Evolutionary conservation across 2,329 filamentous ascomycete species (phyloP), one percentile per base, ranked within the genome.

Genomic region (Xylaria sp.): DNA sequence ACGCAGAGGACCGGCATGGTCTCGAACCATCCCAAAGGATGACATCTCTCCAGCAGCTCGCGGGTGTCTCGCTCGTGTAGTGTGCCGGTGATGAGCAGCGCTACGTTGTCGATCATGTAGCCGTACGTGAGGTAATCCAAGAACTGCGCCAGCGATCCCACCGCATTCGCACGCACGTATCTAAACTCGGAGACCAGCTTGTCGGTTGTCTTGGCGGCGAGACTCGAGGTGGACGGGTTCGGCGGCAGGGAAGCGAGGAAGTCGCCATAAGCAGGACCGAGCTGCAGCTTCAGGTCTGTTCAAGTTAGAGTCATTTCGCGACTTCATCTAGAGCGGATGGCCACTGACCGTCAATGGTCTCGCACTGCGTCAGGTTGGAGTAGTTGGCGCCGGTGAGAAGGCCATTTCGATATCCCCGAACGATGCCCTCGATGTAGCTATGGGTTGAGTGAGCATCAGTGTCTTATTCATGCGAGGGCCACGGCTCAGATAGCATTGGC

Each of bases 91-190:
- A 99, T 99, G 77, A 99, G 89, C 46, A 99, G 90, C 45, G 97
- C 96, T 61, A 99, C 94, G 77, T 99, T 99, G 83, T 99, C 96
- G 81, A 99, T 99, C 96, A 99, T 99, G 86, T 99, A 99, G 70
- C 94, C 95, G 80, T 99, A 99, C 1, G 96, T 99, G 69, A 99
- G 85, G 81, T 97, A 99, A 81, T 98, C 94, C 89, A 99, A 94
- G 81, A 99, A 99, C 79, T 93, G 94, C 70, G 94, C 91, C 43
- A 97, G 89, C 0, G 94, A 93, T 18, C 96, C 96, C 2, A 93
- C 93, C 32, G 95, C 93, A 78, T 99, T 97, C 70, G 94, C 94
- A 74, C 97, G 93, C 53, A 99, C 87, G 80, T 99, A 99, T 78
- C 94, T 91, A 81, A 99, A 99, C 81, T 99, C 96, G 73, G 94